Evolutionary conservation across 2,329 filamentous ascomycete species (phyloP), one percentile per base, ranked within the genome.

Genomic region (Claviceps sorghi): DNA sequence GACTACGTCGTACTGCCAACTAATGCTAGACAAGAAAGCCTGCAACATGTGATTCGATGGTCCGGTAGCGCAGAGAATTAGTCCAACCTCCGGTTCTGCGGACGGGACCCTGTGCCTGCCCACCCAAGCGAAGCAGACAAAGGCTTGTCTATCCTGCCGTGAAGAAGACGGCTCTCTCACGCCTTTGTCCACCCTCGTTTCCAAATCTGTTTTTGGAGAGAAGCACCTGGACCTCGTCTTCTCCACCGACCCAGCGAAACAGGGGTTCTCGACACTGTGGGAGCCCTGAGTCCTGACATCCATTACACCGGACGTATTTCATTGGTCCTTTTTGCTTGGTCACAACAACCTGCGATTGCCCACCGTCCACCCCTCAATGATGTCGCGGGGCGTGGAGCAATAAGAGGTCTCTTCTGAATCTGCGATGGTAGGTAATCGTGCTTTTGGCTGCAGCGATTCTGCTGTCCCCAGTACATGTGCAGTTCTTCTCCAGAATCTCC

Each of bases 331-430:
- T 38, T 17, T 10, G 40, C 2, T 10, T 51, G 50, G 51, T 47
- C 52, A 48, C 49, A 55, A 48, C 49, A 55, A 52, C 52, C 49
- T 47, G 48, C 21, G 45, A 49, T 34, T 38, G 36, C 48, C 48
- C 53, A 52, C 51, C 36, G 9, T 36, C n/a, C 26, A 26, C 48
- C 36, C 41, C 21, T 32, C 43, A 48, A n/a, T 43, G 44, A 36
- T 45, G 19, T 40, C 13, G 17, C 21, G 32, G 40, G 51, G 15
- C 34, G 34, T 9, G n/a, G n/a, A 21, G 6, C n/a, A 47, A 30
- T 8, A 38, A 6, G 34, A 49, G 22, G 34, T 26, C 21, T n/a
- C 9, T 15, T 29, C 3, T 26, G 9, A 34, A 34, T 34, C 36
- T 42, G 44, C 22, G 15, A 41, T 42, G 38, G 48, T 41, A 38